Conservation (phyloP, 768 basidiomycete genomes). For the Kwoniella botswanensis region DNA sequence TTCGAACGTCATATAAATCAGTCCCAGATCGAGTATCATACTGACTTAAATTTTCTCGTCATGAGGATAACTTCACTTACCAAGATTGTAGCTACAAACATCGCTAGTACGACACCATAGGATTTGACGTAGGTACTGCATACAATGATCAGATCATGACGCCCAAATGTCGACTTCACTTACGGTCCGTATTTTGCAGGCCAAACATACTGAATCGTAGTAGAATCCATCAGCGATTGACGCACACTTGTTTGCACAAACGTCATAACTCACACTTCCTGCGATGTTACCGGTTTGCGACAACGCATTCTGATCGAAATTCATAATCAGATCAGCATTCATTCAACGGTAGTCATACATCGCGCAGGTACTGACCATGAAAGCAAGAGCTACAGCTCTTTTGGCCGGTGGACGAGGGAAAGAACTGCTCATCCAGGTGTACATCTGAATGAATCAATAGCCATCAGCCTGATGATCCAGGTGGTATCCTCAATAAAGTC, state of each 20-base stretch:
- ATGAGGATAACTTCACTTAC: slow-evolving; percentile 12
- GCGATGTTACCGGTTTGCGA: slow-evolving; percentile 43
- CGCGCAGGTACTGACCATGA: no score
- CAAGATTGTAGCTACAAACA: slow-evolving; percentile 36
- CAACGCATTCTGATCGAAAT: slow-evolving; percentile 25
- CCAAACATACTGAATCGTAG: slow-evolving; percentile 30
- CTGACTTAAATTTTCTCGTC: background rate
- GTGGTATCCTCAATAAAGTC: background rate
- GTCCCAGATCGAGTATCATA: no score
- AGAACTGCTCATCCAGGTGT: slow-evolving; percentile 64
- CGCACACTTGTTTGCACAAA: no score
- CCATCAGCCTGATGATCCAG: background rate
- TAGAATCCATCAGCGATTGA: background rate
- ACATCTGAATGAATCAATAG: slow-evolving; percentile 57
- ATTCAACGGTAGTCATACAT: background rate
- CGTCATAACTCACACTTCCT: slow-evolving; percentile 26
- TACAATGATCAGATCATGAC: no score
- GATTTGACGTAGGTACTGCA: slow-evolving; percentile 28
- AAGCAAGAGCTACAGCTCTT: slow-evolving; percentile 66
- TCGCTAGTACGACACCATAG: slow-evolving; percentile 36
- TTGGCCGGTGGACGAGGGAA: slow-evolving; percentile 80
- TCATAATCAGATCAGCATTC: no score
- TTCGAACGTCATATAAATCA: background rate
- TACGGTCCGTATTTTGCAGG: slow-evolving; percentile 28
- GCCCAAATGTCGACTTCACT: no score